These are phyloP conservation scores for Hymenoscyphus fructigenus DNA, from an alignment of 2,329 filamentous ascomycete genomes.

Conservation along the genomic window DNA sequence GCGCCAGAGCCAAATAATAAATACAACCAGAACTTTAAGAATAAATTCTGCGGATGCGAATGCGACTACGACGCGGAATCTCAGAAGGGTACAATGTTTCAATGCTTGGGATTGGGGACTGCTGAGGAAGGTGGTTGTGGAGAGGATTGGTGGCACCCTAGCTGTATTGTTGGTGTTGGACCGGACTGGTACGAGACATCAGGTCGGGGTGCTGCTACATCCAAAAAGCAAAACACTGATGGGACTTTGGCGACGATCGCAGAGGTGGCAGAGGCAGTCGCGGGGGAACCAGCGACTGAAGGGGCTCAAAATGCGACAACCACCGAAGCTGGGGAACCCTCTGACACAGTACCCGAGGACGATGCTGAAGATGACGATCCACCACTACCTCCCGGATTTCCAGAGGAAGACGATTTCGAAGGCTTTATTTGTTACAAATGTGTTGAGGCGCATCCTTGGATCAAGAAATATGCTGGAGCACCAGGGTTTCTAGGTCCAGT, in stretches of 20 bases:
- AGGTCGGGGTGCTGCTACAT: slow-evolving; percentile 39
- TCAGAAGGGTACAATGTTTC: slow-evolving; percentile 97
- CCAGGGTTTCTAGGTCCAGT: slow-evolving; percentile 77
- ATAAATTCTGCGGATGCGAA: slow-evolving; percentile 86
- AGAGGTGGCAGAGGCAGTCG: slow-evolving; percentile 45
- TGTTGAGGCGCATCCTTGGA: slow-evolving; percentile 83
- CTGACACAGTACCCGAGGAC: slow-evolving; percentile 38
- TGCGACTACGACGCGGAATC: slow-evolving; percentile 84
- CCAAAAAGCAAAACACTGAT: slow-evolving; percentile 36
- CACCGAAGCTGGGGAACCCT: slow-evolving; percentile 20
- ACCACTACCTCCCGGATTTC: slow-evolving; percentile 81
- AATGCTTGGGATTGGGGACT: slow-evolving; percentile 83
- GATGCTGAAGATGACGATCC: slow-evolving; percentile 55
- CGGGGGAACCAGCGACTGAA: slow-evolving; percentile 23
- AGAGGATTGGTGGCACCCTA: slow-evolving; percentile 97
- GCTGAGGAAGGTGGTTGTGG: slow-evolving; percentile 84
- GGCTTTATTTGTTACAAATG: slow-evolving; percentile 94
- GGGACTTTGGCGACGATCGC: slow-evolving; percentile 48
- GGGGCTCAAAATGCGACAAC: slow-evolving; percentile 20
- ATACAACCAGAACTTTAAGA: slow-evolving; percentile 95
- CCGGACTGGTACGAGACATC: slow-evolving; percentile 66
- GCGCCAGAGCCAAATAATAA: slow-evolving; percentile 70
- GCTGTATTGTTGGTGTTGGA: slow-evolving; percentile 80
- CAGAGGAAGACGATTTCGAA: slow-evolving; percentile 84
- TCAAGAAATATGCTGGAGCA: slow-evolving; percentile 81